Evolutionary conservation across 2,329 filamentous ascomycete genomes (phyloP).

Genomic region (Aspergillus oerlinghausenensis): DNA sequence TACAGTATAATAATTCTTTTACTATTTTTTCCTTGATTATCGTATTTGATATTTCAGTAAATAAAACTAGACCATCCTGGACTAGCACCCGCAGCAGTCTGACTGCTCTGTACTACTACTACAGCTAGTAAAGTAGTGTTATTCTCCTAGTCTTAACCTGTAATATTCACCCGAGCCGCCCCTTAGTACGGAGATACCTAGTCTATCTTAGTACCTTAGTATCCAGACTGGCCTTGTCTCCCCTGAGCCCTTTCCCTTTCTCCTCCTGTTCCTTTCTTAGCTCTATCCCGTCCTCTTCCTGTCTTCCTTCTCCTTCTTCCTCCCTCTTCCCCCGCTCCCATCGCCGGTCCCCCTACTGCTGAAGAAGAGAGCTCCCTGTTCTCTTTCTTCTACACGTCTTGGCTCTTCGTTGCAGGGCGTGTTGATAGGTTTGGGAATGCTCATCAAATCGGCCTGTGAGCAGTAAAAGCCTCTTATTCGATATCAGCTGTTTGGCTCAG

Average conservation of each 20-base stretch:
- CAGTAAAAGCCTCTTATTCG: slow-evolving; percentile 34
- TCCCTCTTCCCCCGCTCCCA: slow-evolving; percentile 39
- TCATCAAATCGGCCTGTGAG: slow-evolving; percentile 34
- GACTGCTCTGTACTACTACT: not conserved
- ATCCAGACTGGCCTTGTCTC: slow-evolving; percentile 4
- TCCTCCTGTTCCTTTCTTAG: slow-evolving; percentile 5
- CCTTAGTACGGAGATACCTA: slow-evolving; percentile 8
- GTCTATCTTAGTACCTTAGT: too few species aligned
- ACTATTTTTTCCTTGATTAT: not conserved
- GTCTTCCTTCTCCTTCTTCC: slow-evolving; percentile 50
- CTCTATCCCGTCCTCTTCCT: slow-evolving; percentile 39
- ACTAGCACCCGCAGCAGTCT: slow-evolving; percentile 4
- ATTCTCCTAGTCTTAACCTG: slow-evolving; percentile 1
- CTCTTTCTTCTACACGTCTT: slow-evolving; percentile 11
- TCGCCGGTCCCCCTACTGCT: slow-evolving; percentile 4
- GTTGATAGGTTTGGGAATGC: slow-evolving; percentile 31
- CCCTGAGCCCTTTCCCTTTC: slow-evolving; percentile 6
- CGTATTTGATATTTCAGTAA: not conserved
- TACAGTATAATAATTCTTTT: not conserved
- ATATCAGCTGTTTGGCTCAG: slow-evolving; percentile 8
- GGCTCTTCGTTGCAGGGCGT: slow-evolving; percentile 15
- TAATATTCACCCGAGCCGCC: slow-evolving; percentile 11
- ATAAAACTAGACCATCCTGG: slow-evolving; percentile 7
- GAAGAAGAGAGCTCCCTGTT: slow-evolving; percentile 10
- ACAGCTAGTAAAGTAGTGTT: not conserved